phyloP scores from a whole-genome alignment of 495 filamentous ascomycete genomes.

The Aspergillus steynii region DNA sequence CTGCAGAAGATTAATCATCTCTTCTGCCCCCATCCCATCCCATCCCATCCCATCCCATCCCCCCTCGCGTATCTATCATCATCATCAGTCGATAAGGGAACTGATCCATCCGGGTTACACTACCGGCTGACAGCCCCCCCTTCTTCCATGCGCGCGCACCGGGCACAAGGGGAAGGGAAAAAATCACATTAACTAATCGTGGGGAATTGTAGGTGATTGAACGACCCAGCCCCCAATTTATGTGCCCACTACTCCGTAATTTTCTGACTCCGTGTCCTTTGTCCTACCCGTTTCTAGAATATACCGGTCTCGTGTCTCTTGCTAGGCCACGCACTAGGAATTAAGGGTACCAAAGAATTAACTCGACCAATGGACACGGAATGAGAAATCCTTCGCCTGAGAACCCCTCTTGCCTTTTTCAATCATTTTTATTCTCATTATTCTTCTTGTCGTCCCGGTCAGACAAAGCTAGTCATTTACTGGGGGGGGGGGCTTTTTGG shows the following conservation, averaged over 20 bases:
- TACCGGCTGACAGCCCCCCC: background rate
- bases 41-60: too few species aligned
- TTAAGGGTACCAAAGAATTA: conserved; percentile 9
- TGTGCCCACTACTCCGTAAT: background rate
- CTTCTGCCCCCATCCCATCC: background rate
- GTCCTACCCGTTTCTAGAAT: conserved; percentile 4
- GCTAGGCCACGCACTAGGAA: conserved; percentile 10
- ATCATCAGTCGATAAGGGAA: conserved; percentile 1
- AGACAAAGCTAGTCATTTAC: too few species aligned
- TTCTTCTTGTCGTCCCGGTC: too few species aligned
- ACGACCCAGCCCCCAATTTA: background rate
- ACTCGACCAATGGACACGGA: conserved; percentile 2
- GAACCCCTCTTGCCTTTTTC: background rate
- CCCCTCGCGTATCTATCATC: background rate
- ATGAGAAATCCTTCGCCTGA: background rate
- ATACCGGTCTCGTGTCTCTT: conserved; percentile 7
- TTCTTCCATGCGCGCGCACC: background rate
- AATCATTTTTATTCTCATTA: background rate
- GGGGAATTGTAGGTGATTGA: too few species aligned
- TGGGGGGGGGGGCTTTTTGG: too few species aligned
- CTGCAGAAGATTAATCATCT: conserved; percentile 19
- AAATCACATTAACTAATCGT: background rate
- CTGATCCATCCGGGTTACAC: conserved; percentile 7
- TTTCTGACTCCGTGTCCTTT: conserved; percentile 1
- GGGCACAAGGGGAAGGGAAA: background rate